phyloP scores from a whole-genome alignment of 2,329 filamentous ascomycete genomes.

The Parafenestella ontariensis region DNA sequence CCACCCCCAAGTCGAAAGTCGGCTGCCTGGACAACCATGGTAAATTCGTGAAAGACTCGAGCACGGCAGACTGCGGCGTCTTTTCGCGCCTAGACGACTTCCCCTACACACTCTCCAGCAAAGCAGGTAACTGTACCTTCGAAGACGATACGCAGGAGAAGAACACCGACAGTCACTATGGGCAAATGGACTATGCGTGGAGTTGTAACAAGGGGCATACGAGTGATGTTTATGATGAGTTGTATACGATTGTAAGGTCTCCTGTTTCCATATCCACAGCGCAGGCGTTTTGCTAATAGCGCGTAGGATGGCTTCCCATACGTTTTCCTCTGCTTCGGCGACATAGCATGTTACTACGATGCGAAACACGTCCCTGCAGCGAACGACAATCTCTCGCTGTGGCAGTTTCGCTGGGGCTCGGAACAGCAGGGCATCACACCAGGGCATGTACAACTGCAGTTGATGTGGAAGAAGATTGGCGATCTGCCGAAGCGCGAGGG shows the following conservation, averaged over 20 bases:
- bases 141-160: slow-evolving; percentile 30
- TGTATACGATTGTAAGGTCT: slow-evolving; percentile 40
- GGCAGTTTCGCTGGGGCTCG: slow-evolving; percentile 44
- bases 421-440: slow-evolving; percentile 43
- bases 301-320: slow-evolving; percentile 37
- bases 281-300: neutral
- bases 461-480: slow-evolving; percentile 40
- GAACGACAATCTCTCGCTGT: slow-evolving; percentile 28
- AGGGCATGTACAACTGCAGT: slow-evolving; percentile 37
- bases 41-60: slow-evolving; percentile 23
- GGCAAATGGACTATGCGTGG: slow-evolving; percentile 35
- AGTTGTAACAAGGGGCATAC: slow-evolving; percentile 26
- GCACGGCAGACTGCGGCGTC: slow-evolving; percentile 27
- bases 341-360: slow-evolving; percentile 44
- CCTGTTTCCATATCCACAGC: neutral
- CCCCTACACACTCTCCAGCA: slow-evolving; percentile 38
- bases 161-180: slow-evolving; percentile 42
- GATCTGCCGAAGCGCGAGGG: slow-evolving; percentile 28
- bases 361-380: slow-evolving; percentile 29
- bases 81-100: slow-evolving; percentile 30
- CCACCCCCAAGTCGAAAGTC: slow-evolving; percentile 30
- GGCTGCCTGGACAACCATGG: slow-evolving; percentile 37
- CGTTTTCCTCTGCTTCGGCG: slow-evolving; percentile 43
- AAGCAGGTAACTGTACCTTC: slow-evolving; percentile 42
- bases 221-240: slow-evolving; percentile 31